Base-by-base conservation (phyloP, 345 rosid genomes). In the Eucalyptus pauciflora region DNA sequence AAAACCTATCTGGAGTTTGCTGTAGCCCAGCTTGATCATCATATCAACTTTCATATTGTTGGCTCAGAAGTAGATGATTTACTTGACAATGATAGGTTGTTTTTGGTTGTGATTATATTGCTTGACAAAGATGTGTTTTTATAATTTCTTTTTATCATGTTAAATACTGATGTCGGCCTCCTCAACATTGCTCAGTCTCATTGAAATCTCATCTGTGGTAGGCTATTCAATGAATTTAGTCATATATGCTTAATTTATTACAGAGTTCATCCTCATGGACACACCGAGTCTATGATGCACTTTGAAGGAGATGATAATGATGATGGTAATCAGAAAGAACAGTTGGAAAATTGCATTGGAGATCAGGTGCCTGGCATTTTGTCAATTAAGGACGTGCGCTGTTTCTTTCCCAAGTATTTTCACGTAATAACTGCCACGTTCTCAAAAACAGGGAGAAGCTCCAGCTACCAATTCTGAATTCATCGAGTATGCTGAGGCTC, bases 401-500 rank as follows among this genome's bases (percentile, higher is more conserved):
- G 56, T 60, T 51, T 62, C 71, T 85, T 71, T 88, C 27, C 20
- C 71, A 76, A 76, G 48, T 76, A 37, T 37, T 37, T 37, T 76
- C 8, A 37, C 20, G 27, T 3, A 76, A 76, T 76, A 76, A 76
- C 48, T 76, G 85, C 85, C 29, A 76, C 16, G 11, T 20, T 41
- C 88, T 86, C 92, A 89, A 90, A 50, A 88, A 83, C 93, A 97
- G 99, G 90, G 90, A 89, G 96, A 91, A 90, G 94, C 86, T 91
- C 90, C 88, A 64, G 89, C 58, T 87, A 89, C 91, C 91, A 87
- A 88, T 92, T 92, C 94, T 91, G 97, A 96, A 90, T 87, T 88
- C 83, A 20, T 86, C 11, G 99, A 95, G 90, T 94, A 94, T 92
- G 98, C 98, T 27, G 96, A 97, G 92, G 99, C 98, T 91, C 98